Conservation (phyloP, 768 basidiomycete genomes). For the Nevesoporus exiguus region DNA sequence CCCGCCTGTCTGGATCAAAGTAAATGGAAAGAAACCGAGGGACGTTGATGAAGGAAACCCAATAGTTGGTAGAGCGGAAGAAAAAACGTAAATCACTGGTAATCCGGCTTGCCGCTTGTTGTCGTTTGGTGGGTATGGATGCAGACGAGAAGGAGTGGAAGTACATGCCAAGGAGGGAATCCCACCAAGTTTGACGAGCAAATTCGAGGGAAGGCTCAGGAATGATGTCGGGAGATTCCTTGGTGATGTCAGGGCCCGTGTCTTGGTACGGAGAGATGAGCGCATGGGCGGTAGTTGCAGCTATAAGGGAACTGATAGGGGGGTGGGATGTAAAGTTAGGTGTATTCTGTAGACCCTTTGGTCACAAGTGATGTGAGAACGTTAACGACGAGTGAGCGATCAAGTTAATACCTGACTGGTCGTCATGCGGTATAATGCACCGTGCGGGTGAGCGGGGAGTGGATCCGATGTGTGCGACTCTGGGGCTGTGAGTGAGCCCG, state of each 20-base stretch:
- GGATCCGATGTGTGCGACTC: slow-evolving; percentile 10
- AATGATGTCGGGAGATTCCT: slow-evolving; percentile 30
- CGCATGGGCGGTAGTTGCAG: neutral
- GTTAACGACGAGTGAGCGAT: slow-evolving; percentile 19
- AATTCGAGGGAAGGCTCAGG: slow-evolving; percentile 63
- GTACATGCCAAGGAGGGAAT: slow-evolving; percentile 60
- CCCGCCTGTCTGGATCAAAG: slow-evolving; percentile 50
- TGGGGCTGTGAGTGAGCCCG: slow-evolving; percentile 3
- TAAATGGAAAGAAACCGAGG: slow-evolving; percentile 63
- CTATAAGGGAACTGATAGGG: neutral
- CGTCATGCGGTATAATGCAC: slow-evolving; percentile 14
- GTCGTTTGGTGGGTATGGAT: slow-evolving; percentile 43
- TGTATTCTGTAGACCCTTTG: slow-evolving; percentile 19
- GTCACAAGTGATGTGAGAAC: slow-evolving; percentile 23
- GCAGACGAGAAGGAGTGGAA: slow-evolving; percentile 30
- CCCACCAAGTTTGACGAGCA: slow-evolving; percentile 77
- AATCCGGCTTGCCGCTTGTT: slow-evolving; percentile 43
- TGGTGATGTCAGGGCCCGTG: slow-evolving; percentile 9
- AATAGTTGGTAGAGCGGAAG: slow-evolving; percentile 62
- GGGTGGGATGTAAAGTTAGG: slow-evolving; percentile 4
- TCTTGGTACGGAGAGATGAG: slow-evolving; percentile 14
- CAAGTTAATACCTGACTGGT: slow-evolving; percentile 31
- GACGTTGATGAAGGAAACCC: slow-evolving; percentile 72
- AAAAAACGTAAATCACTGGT: slow-evolving; percentile 59
- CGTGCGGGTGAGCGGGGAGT: slow-evolving; percentile 6